These are phyloP conservation scores for Salvia hispanica DNA, from an alignment of 257 asterid species.

Conservation along the genomic window DNA sequence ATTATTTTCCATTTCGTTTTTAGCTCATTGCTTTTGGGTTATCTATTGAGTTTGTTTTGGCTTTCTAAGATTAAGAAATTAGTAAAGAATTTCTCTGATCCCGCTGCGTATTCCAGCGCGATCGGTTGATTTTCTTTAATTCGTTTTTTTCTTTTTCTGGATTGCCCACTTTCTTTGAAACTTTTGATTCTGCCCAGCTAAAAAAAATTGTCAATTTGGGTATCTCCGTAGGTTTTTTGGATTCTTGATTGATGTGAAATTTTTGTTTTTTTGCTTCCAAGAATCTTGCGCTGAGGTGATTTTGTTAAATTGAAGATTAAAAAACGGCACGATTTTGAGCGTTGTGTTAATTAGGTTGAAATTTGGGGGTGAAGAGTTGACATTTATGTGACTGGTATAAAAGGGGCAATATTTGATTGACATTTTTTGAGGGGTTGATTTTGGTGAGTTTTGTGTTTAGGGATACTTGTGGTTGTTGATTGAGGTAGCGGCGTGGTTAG, in stretches of 20 bases:
- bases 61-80: conserved; percentile 26
- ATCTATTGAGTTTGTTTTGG: conserved; percentile 28
- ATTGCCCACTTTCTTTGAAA: conserved; percentile 27
- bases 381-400: conserved; percentile 21
- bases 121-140: conserved; percentile 50
- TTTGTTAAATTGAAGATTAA: conserved; percentile 16
- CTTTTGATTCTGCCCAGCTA: conserved; percentile 15
- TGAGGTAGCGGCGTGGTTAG: conserved; percentile 26
- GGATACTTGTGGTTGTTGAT: conserved; percentile 35
- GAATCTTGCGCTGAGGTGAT: conserved; percentile 31
- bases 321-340: conserved; percentile 13
- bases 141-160: conserved; percentile 3
- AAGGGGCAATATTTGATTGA: conserved; percentile 22
- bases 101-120: conserved; percentile 59
- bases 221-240: not conserved
- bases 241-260: conserved; percentile 23
- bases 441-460: conserved; percentile 32
- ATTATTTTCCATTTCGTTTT: conserved; percentile 10
- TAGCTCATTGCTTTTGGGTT: conserved; percentile 20
- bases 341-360: conserved; percentile 24
- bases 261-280: conserved; percentile 15
- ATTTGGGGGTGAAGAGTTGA: conserved; percentile 31
- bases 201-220: conserved; percentile 17
- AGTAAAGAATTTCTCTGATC: conserved; percentile 53
- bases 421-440: conserved; percentile 22